Base-by-base conservation (phyloP, 345 rosid genomes). In the Hibiscus tridactylites region DNA sequence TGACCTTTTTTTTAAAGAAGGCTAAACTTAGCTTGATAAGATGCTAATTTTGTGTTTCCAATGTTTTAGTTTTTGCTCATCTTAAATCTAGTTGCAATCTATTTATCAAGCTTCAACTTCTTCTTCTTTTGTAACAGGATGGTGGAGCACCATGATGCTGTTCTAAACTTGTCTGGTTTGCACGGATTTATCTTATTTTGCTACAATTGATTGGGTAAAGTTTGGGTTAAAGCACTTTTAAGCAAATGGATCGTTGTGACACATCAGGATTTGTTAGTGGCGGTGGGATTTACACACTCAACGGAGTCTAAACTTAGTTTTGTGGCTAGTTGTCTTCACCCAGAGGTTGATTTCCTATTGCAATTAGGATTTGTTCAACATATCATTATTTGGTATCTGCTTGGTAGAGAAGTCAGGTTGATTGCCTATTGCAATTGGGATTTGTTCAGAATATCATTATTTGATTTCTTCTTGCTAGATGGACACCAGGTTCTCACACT, bases 261-360 rank as follows among this genome's bases (percentile, higher is more conserved):
- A 92, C 97, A 6, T 94, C 97, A 63, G 99, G 99, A 73, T 94
- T 94, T 68, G 99, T 94, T 61, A 94, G 99, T 76, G 99, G 99
- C 39, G 99, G 95, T 73, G 79, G 89, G 71, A 78, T 77, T 73
- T 78, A 67, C 81, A 63, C 83, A 73, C 81, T 73, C 54, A 70
- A 71, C 71, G 85, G 79, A 33, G 21, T 79, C 73, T 89, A 83
- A 86, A 80, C 72, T 42, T 58, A 58, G 61, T 58, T 58, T 58
- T 24, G 33, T 58, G 61, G 61, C 33, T 58, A 58, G 44, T 39
- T 39, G 61, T 26, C 33, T 58, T 74, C 74, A 50, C 84, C 88
- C 75, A 76, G 96, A 82, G 86, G 83, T 81, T 74, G 79, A 74
- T 87, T 79, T 78, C 77, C 46, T 74, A 28, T 80, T 77, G 53